phyloP scores from a whole-genome alignment of 306 rosid genomes.

The Castanea crenata region DNA sequence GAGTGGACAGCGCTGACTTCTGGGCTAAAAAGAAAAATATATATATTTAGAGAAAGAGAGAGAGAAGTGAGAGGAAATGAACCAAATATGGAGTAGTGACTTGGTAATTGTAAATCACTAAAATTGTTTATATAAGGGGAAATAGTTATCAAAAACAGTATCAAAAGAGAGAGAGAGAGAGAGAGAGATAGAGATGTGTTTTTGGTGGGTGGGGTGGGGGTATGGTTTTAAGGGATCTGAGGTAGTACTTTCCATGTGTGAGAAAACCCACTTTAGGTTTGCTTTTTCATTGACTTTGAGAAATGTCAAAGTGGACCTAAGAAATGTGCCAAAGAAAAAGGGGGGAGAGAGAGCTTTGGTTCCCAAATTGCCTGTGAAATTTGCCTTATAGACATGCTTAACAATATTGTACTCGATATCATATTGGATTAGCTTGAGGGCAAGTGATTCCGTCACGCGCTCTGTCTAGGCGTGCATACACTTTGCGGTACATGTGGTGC shows the following conservation, averaged over 20 bases:
- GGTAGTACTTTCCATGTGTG: not conserved
- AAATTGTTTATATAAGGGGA: slow-evolving; percentile 37
- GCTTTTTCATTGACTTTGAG: slow-evolving; percentile 42
- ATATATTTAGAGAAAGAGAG: slow-evolving; percentile 7
- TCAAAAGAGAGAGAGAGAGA: not conserved
- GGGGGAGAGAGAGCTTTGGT: not conserved
- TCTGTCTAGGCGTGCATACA: not conserved
- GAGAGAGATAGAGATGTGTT: not conserved
- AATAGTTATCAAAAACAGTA: not conserved
- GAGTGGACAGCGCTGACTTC: slow-evolving; percentile 71
- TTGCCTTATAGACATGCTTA: not conserved
- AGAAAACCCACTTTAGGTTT: slow-evolving; percentile 10
- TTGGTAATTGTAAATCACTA: slow-evolving; percentile 29
- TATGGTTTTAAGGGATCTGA: slow-evolving; percentile 29
- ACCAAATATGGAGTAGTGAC: slow-evolving; percentile 41
- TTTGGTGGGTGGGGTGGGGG: slow-evolving; percentile 6
- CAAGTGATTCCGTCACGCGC: not conserved
- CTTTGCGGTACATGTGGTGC: not conserved
- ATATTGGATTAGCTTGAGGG: not conserved
- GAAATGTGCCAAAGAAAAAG: not conserved
- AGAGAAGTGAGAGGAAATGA: slow-evolving; percentile 25
- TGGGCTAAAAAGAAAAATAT: not conserved
- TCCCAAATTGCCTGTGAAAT: not conserved
- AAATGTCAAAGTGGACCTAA: slow-evolving; percentile 33
- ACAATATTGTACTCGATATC: not conserved